Conservation (phyloP, 148 eudicot genomes). For the Vaccinium myrtillus region DNA sequence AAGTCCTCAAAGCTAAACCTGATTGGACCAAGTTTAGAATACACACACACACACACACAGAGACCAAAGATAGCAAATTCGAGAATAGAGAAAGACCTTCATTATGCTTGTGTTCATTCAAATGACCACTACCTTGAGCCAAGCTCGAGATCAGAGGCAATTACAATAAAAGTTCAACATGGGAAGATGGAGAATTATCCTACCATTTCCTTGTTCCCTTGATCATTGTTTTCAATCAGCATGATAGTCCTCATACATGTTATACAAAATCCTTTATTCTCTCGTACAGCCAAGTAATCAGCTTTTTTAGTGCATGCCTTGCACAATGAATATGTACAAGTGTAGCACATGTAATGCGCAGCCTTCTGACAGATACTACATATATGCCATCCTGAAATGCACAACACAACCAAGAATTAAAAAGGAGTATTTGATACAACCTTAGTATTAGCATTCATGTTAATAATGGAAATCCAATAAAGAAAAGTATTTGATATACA, state of each 20-base stretch:
- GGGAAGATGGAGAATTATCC: conserved; percentile 24
- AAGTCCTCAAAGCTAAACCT: neutral
- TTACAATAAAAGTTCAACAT: conserved; percentile 3
- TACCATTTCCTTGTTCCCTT: conserved; percentile 70
- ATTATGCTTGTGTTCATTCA: conserved; percentile 4
- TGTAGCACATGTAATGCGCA: conserved; percentile 86
- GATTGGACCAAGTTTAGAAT: neutral
- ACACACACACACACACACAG: neutral
- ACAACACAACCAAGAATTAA: conserved; percentile 19
- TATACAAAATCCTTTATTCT: conserved; percentile 82
- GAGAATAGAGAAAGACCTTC: neutral
- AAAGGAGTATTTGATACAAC: neutral
- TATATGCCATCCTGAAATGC: conserved; percentile 92
- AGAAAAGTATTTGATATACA: neutral
- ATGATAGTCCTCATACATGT: conserved; percentile 74
- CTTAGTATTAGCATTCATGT: neutral
- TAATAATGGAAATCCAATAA: neutral
- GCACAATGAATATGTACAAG: conserved; percentile 87
- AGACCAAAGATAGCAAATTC: neutral
- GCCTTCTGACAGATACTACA: conserved; percentile 83
- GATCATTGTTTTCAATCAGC: conserved; percentile 74
- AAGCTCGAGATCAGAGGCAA: conserved; percentile 6
- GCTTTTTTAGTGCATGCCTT: conserved; percentile 79
- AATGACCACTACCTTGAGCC: conserved; percentile 1
- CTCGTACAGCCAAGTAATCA: conserved; percentile 67